phyloP scores from a whole-genome alignment of 768 basidiomycete species.

The Mycena epipterygia region DNA sequence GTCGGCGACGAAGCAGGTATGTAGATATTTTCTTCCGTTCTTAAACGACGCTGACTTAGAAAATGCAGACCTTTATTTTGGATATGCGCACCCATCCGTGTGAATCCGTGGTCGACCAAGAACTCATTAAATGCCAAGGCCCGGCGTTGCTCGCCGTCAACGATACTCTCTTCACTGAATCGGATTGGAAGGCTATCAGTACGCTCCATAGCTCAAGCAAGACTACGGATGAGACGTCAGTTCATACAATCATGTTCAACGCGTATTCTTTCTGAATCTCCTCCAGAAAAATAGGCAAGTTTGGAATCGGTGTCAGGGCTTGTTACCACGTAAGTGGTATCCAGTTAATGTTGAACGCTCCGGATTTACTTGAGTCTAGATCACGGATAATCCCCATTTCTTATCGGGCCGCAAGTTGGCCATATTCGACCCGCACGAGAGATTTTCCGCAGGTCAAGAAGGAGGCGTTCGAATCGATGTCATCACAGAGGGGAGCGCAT shows the following conservation, averaged over 20 bases:
- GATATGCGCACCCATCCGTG: slow-evolving; percentile 42
- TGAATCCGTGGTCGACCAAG: slow-evolving; percentile 33
- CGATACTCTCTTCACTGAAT: slow-evolving; percentile 42
- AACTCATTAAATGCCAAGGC: slow-evolving; percentile 42
- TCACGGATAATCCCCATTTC: slow-evolving; percentile 49
- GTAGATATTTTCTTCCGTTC: neutral
- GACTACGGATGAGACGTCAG: slow-evolving; percentile 42
- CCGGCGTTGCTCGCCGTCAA: slow-evolving; percentile 47
- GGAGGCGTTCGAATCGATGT: slow-evolving; percentile 39
- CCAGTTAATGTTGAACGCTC: neutral
- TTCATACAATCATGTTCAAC: neutral
- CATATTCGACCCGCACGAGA: slow-evolving; percentile 48
- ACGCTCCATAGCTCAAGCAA: slow-evolving; percentile 48
- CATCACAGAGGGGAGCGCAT: slow-evolving; percentile 3
- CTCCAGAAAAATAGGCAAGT: slow-evolving; percentile 39
- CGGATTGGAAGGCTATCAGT: slow-evolving; percentile 45
- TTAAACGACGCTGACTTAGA: neutral
- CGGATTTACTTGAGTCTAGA: slow-evolving; percentile 28
- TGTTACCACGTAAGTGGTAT: slow-evolving; percentile 45
- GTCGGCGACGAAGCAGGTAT: slow-evolving; percentile 40
- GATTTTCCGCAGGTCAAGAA: slow-evolving; percentile 13
- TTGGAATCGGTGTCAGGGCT: slow-evolving; percentile 47
- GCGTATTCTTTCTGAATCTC: neutral
- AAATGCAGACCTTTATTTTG: slow-evolving; percentile 43
- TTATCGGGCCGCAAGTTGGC: slow-evolving; percentile 42